These are phyloP conservation scores for Sarocladiaceae sp. DNA, from an alignment of 2,329 filamentous ascomycete species.

Conservation along the genomic window DNA sequence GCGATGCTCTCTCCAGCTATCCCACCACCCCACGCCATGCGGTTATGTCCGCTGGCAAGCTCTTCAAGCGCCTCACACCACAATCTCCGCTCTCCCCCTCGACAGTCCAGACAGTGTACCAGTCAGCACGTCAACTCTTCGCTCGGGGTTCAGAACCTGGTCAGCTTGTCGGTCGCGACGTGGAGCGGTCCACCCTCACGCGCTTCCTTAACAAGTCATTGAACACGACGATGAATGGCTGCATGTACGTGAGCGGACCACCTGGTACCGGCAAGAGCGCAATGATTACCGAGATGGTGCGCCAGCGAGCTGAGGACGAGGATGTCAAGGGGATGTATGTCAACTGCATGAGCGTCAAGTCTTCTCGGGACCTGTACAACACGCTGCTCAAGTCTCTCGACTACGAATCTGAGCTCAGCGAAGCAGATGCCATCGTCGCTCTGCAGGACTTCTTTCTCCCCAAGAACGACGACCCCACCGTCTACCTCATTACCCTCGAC, in stretches of 20 bases:
- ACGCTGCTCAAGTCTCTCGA: conserved; percentile 70
- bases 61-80: conserved; percentile 74
- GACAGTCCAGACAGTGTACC: conserved; percentile 72
- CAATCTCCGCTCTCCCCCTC: conserved; percentile 69
- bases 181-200: conserved; percentile 59
- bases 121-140: conserved; percentile 82
- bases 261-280: conserved; percentile 97
- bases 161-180: conserved; percentile 73
- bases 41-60: conserved; percentile 70
- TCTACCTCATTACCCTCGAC: conserved; percentile 84
- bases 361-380: conserved; percentile 77
- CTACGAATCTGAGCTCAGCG: conserved; percentile 53
- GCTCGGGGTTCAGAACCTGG: conserved; percentile 72
- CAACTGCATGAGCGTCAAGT: conserved; percentile 97
- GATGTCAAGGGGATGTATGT: conserved; percentile 70
- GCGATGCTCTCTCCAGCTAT: conserved; percentile 69
- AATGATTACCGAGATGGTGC: conserved; percentile 76
- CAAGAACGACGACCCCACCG: conserved; percentile 51
- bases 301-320: conserved; percentile 47
- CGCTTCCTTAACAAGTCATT: conserved; percentile 57
- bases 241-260: conserved; percentile 91
- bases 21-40: conserved; percentile 80
- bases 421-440: conserved; percentile 62
- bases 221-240: conserved; percentile 59
- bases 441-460: conserved; percentile 70